A percentile compares a stretch with the other conserved stretches of the same genome.
These are phyloP conservation scores for Candolleomyces aberdarensis DNA, from an alignment of 768 basidiomycete species.

Conservation along the genomic window DNA sequence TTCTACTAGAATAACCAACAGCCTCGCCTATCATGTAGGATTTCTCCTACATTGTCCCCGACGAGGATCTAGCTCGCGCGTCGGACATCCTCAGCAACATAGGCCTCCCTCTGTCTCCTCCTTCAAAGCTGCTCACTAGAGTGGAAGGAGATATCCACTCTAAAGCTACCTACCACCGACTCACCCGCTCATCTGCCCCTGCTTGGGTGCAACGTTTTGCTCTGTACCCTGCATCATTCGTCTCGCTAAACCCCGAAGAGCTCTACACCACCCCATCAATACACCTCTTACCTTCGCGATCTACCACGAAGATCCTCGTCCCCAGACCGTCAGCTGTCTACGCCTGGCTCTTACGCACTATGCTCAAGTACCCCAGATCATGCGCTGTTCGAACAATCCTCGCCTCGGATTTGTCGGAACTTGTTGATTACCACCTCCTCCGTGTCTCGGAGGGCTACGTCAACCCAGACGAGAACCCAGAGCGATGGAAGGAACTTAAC, in stretches of 20 bases:
- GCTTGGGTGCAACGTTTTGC: constrained; percentile 14
- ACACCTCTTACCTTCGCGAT: constrained; percentile 12
- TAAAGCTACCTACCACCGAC: constrained; percentile 18
- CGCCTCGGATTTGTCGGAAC: constrained; percentile 28
- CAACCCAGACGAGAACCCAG: constrained; percentile 24
- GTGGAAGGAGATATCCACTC: constrained; percentile 20
- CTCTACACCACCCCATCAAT: constrained; percentile 13
- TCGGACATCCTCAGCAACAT: constrained; percentile 18
- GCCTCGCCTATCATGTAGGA: constrained; percentile 12
- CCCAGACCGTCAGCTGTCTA: constrained; percentile 28
- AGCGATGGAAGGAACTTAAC: constrained; percentile 18
- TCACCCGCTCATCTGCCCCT: constrained; percentile 15
- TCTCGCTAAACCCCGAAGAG: constrained; percentile 20
- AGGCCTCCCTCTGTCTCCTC: constrained; percentile 19
- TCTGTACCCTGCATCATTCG: constrained; percentile 22
- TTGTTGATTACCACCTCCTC: constrained; percentile 30
- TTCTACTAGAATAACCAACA: neutral
- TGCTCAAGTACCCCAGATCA: constrained; percentile 21
- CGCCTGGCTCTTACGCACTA: constrained; percentile 30
- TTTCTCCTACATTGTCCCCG: constrained; percentile 22
- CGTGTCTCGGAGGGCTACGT: constrained; percentile 27
- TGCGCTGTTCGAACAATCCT: constrained; percentile 19
- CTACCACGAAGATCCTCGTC: constrained; percentile 19
- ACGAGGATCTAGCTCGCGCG: constrained; percentile 18
- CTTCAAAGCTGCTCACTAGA: constrained; percentile 14